Conservation (phyloP, 495 filamentous ascomycete species). For the Aspergillus kassunensis region DNA sequence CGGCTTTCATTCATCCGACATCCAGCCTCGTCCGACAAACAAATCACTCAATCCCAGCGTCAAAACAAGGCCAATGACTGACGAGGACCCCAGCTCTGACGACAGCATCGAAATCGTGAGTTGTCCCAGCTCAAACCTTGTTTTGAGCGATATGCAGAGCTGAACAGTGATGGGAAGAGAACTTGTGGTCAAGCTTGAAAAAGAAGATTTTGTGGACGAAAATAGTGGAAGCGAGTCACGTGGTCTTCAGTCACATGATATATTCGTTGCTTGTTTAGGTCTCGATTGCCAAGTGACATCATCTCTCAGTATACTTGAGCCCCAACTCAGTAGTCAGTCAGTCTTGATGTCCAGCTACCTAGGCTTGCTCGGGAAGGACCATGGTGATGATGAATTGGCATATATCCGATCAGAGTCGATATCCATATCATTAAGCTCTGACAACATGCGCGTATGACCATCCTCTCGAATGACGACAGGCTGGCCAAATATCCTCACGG, state of each 20-base stretch:
- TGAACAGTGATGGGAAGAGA: not conserved
- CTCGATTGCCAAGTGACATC: no score
- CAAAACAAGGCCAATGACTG: constrained; percentile 1
- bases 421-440: not conserved
- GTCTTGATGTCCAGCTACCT: no score
- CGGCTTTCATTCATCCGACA: not conserved
- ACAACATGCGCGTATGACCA: not conserved
- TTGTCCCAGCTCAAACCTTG: not conserved
- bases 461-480: constrained; percentile 2
- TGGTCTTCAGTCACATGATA: not conserved
- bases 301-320: no score
- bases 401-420: not conserved
- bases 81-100: not conserved
- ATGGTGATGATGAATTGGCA: not conserved
- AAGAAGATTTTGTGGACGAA: constrained; percentile 7
- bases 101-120: not conserved
- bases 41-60: not conserved
- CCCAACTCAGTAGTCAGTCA: no score
- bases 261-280: no score
- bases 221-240: constrained; percentile 7
- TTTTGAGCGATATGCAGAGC: not conserved
- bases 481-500: constrained; percentile 3
- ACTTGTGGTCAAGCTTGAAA: not conserved
- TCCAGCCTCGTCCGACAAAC: not conserved
- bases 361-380: not conserved